Evolutionary conservation across 805 yeast genomes (phyloP).

Genomic region (Teunomyces cretensis): DNA sequence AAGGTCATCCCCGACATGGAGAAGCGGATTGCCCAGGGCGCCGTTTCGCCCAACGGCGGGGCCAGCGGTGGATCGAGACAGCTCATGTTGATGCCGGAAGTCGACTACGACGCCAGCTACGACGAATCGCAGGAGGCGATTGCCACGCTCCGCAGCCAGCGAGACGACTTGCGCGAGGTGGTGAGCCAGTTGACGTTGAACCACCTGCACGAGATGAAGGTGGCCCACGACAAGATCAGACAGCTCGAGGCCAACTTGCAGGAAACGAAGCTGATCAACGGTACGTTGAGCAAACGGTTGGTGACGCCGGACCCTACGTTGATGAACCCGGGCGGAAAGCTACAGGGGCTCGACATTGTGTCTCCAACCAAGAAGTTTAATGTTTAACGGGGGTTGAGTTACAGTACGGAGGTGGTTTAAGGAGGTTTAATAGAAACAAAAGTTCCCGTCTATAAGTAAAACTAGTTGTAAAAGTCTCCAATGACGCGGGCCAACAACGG

Average conservation of each 20-base stretch:
- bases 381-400: neutral
- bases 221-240: slow-evolving; percentile 35
- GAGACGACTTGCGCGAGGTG: slow-evolving; percentile 43
- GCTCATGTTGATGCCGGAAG: slow-evolving; percentile 6
- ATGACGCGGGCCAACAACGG: neutral
- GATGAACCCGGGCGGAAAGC: slow-evolving; percentile 30
- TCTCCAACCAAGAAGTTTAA: slow-evolving; percentile 25
- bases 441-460: no score
- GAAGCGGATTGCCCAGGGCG: slow-evolving; percentile 24
- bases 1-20: slow-evolving; percentile 47
- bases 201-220: slow-evolving; percentile 35
- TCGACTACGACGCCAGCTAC: slow-evolving; percentile 9
- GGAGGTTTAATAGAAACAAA: neutral
- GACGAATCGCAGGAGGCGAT: slow-evolving; percentile 12
- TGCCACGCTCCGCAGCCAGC: slow-evolving; percentile 23
- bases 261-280: slow-evolving; percentile 32
- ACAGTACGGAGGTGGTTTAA: slow-evolving; percentile 12
- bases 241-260: slow-evolving; percentile 29
- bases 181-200: slow-evolving; percentile 37
- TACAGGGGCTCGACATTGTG: slow-evolving; percentile 40
- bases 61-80: slow-evolving; percentile 3
- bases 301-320: slow-evolving; percentile 3
- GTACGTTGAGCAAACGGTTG: slow-evolving; percentile 29
- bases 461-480: neutral
- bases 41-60: neutral